Evolutionary conservation across 2,329 filamentous ascomycete genomes (phyloP).

Genomic region (Neonectria coccinea): DNA sequence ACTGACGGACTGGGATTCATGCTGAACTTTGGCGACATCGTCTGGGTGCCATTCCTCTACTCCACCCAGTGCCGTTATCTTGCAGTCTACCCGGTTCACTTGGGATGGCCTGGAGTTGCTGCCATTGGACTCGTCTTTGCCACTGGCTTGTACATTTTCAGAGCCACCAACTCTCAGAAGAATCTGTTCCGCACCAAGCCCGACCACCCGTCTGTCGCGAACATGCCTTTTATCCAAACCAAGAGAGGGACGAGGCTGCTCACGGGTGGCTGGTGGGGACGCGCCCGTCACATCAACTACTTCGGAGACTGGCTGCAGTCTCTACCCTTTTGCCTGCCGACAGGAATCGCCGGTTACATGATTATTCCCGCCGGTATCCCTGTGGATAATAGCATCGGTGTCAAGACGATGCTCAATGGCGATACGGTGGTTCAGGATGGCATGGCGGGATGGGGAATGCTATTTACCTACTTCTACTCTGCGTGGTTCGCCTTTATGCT

Average conservation of each 20-base stretch:
- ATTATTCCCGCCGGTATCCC: conserved; percentile 66
- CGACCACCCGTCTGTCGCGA: conserved; percentile 77
- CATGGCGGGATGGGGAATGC: conserved; percentile 82
- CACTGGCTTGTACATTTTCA: conserved; percentile 86
- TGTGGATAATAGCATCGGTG: conserved; percentile 54
- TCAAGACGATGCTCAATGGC: conserved; percentile 66
- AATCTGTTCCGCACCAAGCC: conserved; percentile 91
- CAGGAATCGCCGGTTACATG: conserved; percentile 82
- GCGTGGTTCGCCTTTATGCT: conserved; percentile 87
- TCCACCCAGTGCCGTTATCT: conserved; percentile 85
- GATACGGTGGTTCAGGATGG: conserved; percentile 75
- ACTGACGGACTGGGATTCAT: conserved; percentile 93
- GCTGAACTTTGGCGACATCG: conserved; percentile 89
- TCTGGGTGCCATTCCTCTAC: conserved; percentile 92
- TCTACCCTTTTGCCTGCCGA: conserved; percentile 87
- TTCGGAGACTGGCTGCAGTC: conserved; percentile 92
- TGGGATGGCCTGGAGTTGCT: conserved; percentile 73
- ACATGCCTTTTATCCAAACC: conserved; percentile 87
- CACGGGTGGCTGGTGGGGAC: conserved; percentile 90
- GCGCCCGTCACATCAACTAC: conserved; percentile 92
- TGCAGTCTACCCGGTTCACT: conserved; percentile 78
- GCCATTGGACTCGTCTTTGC: conserved; percentile 74
- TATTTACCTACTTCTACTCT: conserved; percentile 92
- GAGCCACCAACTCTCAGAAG: conserved; percentile 89
- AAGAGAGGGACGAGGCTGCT: conserved; percentile 82